Conservation (phyloP, 441 rosid species). For the Manihot esculenta region DNA sequence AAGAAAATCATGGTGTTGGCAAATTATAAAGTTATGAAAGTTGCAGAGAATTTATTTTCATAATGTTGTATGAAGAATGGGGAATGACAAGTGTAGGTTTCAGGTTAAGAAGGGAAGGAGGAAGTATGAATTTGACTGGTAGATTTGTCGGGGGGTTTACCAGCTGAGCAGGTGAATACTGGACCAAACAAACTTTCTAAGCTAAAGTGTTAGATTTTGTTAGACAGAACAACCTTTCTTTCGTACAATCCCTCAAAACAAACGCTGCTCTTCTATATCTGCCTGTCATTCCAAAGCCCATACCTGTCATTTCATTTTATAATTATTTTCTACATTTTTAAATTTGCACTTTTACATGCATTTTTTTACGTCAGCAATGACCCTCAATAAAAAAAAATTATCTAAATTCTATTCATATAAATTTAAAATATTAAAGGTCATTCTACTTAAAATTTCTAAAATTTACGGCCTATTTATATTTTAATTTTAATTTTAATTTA, state of each 20-base stretch:
- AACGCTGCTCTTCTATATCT: neutral
- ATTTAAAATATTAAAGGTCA: no score
- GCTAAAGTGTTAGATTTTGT: slow-evolving; percentile 30
- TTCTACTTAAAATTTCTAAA: no score
- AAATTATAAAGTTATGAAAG: no score
- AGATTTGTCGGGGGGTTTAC: slow-evolving; percentile 21
- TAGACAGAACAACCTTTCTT: slow-evolving; percentile 45
- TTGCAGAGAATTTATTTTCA: no score
- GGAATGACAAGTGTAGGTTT: neutral
- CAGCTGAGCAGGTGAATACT: slow-evolving; percentile 11
- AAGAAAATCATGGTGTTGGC: no score
- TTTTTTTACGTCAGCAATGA: no score
- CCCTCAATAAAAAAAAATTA: no score
- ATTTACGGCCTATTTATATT: no score
- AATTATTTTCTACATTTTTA: no score
- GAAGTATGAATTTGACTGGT: slow-evolving; percentile 32
- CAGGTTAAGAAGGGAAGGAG: neutral
- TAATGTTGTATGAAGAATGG: neutral
- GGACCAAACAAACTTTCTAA: slow-evolving; percentile 51
- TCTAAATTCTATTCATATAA: no score
- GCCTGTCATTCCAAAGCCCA: neutral
- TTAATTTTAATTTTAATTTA: no score
- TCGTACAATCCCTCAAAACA: neutral
- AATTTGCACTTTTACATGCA: no score
- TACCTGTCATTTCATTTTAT: neutral